A percentile compares a stretch with the other conserved stretches of the same genome.
Evolutionary conservation across 176 grass and related monocot genomes (phyloP).

Genomic region (Paspalum notatum): DNA sequence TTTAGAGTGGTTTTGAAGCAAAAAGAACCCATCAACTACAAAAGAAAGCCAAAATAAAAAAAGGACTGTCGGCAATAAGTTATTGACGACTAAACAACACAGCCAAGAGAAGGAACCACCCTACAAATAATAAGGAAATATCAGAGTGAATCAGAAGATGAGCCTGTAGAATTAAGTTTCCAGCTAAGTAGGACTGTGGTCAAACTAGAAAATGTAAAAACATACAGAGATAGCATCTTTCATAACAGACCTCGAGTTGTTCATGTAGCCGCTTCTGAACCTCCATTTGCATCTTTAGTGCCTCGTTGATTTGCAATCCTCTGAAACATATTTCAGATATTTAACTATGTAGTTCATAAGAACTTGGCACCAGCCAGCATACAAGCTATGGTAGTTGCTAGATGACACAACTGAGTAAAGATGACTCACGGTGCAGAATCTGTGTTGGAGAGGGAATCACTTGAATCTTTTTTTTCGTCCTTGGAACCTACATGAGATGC

Average conservation of each 20-base stretch:
- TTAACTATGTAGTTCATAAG: not conserved
- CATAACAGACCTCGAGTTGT: slow-evolving; percentile 81
- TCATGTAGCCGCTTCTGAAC: slow-evolving; percentile 96
- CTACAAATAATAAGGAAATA: not conserved
- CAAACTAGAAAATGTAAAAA: not conserved
- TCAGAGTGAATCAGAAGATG: not conserved
- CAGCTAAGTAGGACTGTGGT: not conserved
- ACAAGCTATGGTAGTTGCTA: not conserved
- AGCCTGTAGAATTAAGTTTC: not conserved
- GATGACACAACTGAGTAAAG: slow-evolving; percentile 21
- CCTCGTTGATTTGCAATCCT: slow-evolving; percentile 78
- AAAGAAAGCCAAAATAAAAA: not conserved
- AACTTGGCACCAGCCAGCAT: not conserved
- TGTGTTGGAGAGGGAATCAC: slow-evolving; percentile 66
- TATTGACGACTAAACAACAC: not conserved
- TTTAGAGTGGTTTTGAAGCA: not conserved
- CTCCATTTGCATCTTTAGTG: slow-evolving; percentile 97
- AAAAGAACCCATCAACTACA: not conserved
- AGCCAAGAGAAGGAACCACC: not conserved
- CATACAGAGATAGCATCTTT: not conserved
- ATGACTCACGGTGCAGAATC: slow-evolving; percentile 85
- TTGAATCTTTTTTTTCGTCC: slow-evolving; percentile 84
- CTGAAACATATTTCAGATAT: slow-evolving; percentile 56
- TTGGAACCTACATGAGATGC: slow-evolving; percentile 69
- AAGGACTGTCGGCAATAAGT: not conserved